phyloP scores from a whole-genome alignment of 179 eudicot species.

The Spergularia azorica region DNA sequence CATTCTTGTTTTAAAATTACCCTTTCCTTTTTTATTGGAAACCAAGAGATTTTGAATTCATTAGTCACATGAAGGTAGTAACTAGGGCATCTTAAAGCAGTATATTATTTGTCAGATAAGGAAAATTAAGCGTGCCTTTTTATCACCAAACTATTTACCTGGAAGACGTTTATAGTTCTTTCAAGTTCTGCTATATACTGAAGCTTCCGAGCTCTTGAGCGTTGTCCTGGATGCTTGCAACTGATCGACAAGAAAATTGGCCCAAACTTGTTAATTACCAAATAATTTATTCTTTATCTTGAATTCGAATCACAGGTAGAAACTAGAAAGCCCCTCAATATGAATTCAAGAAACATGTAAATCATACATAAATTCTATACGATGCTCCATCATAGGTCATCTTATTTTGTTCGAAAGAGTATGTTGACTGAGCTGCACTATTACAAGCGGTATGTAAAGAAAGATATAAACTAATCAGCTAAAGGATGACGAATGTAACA shows the following conservation, averaged over 20 bases:
- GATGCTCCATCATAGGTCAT: too few relatives aligned
- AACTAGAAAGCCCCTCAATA: neutral
- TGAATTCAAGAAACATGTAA: neutral
- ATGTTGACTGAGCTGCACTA: too few relatives aligned
- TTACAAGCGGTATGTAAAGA: too few relatives aligned
- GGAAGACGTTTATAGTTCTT: slow-evolving; percentile 49
- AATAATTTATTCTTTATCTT: neutral
- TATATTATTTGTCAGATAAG: neutral
- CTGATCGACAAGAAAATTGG: neutral
- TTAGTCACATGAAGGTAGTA: neutral
- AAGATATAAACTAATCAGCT: neutral
- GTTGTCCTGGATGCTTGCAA: slow-evolving; percentile 62
- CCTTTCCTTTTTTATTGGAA: neutral
- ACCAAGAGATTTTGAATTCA: neutral
- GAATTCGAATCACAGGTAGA: neutral
- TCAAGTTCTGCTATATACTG: slow-evolving; percentile 70
- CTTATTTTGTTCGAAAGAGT: too few relatives aligned
- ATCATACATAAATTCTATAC: too few relatives aligned
- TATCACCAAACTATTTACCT: slow-evolving; percentile 35
- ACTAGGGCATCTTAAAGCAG: neutral
- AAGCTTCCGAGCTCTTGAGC: slow-evolving; percentile 67
- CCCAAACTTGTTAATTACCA: neutral
- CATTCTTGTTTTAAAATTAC: neutral
- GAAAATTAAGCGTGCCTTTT: neutral
- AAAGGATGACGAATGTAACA: neutral